phyloP scores from a whole-genome alignment of 2,329 filamentous ascomycete species.

The Pseudogymnoascus sp. region DNA sequence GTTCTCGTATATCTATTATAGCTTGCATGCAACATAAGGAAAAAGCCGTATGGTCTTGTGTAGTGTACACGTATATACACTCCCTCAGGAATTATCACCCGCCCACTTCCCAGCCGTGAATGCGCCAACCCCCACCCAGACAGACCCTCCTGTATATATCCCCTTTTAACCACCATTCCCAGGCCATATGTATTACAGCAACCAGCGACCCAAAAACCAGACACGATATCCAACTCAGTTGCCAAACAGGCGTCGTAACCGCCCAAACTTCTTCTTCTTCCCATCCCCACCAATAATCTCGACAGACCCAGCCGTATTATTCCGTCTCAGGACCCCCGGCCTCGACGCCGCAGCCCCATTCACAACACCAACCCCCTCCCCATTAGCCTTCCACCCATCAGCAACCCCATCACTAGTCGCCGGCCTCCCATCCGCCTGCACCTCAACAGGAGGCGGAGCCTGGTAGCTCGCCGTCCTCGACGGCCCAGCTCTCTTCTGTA shows the following conservation, averaged over 20 bases:
- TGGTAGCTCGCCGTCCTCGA: not conserved
- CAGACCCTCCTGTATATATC: not conserved
- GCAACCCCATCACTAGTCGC: not conserved
- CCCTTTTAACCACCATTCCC: not conserved
- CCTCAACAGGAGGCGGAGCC: not conserved
- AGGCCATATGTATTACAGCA: slow-evolving; percentile 3
- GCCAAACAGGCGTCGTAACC: not conserved
- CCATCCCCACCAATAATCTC: not conserved
- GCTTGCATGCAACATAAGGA: not conserved
- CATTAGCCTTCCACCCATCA: not conserved
- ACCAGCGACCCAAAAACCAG: not conserved
- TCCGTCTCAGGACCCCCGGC: not conserved
- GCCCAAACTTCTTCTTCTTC: slow-evolving; percentile 3
- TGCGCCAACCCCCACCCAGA: not conserved
- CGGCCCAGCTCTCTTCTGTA: not conserved
- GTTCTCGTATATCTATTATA: slow-evolving; percentile 3
- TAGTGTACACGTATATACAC: slow-evolving; percentile 7
- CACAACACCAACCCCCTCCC: not conserved
- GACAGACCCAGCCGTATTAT: not conserved
- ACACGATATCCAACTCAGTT: slow-evolving; percentile 7
- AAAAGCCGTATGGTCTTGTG: slow-evolving; percentile 5
- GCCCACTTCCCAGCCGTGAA: not conserved
- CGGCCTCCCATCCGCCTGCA: not conserved
- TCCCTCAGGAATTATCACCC: not conserved
- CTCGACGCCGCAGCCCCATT: not conserved